phyloP scores from a whole-genome alignment of 2,329 filamentous ascomycete genomes.

The Alternaria sp. region DNA sequence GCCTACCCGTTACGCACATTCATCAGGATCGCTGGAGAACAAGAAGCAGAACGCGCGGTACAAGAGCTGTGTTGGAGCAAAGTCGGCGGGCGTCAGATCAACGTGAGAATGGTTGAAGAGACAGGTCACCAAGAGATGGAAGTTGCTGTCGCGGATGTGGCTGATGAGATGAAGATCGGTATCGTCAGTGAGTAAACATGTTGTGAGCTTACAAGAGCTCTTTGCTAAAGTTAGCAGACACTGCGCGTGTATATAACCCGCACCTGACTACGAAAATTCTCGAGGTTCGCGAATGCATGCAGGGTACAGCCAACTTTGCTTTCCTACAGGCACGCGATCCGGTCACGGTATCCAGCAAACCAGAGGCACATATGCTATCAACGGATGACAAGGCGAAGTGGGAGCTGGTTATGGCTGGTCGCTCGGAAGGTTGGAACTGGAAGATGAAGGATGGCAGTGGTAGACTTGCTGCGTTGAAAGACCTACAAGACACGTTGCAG shows the following conservation, averaged over 20 bases:
- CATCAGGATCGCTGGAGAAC: constrained; percentile 11
- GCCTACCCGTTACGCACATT: constrained; percentile 18
- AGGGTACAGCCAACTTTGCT: constrained; percentile 11
- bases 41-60: constrained; percentile 17
- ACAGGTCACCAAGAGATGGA: constrained; percentile 11
- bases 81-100: constrained; percentile 9
- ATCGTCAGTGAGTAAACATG: constrained; percentile 18
- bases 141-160: constrained; percentile 14
- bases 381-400: constrained; percentile 16
- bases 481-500: constrained; percentile 16
- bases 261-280: constrained; percentile 16
- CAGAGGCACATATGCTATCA: neutral
- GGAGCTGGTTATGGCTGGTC: constrained; percentile 16
- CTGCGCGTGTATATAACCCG: constrained; percentile 17
- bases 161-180: constrained; percentile 23
- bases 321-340: constrained; percentile 23
- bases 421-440: constrained; percentile 8
- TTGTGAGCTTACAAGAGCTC: no score
- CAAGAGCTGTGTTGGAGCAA: constrained; percentile 13
- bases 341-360: constrained; percentile 3
- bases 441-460: constrained; percentile 14
- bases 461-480: constrained; percentile 19
- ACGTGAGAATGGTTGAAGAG: constrained; percentile 9
- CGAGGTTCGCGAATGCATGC: constrained; percentile 19
- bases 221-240: constrained; percentile 10